These are phyloP conservation scores for Triadica sebifera DNA, from an alignment of 345 rosid genomes.

Conservation along the genomic window DNA sequence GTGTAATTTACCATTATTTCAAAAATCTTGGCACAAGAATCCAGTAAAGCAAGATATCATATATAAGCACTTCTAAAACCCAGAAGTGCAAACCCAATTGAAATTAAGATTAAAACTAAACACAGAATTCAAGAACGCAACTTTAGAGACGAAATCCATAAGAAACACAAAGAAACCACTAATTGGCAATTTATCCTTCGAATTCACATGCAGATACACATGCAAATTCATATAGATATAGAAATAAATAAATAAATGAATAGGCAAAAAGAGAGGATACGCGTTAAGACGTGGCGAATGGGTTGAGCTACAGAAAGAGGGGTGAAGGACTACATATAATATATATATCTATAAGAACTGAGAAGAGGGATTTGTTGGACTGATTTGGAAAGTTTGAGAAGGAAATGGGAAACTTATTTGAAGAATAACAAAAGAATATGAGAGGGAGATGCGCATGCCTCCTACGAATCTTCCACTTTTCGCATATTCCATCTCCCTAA, in stretches of 20 bases:
- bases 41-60: no score
- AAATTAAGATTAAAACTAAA: background rate
- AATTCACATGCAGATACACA: background rate
- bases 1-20: background rate
- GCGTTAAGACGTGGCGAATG: background rate
- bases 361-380: no score
- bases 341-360: background rate
- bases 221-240: background rate
- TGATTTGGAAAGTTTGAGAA: background rate
- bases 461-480: constrained; percentile 18
- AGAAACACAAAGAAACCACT: background rate
- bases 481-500: constrained; percentile 20
- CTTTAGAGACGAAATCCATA: background rate
- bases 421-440: constrained; percentile 2
- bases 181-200: background rate
- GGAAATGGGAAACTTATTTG: background rate
- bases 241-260: background rate
- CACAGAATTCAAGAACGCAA: background rate
- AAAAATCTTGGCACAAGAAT: background rate
- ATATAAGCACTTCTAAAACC: no score
- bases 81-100: background rate
- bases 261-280: background rate
- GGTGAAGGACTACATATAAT: no score
- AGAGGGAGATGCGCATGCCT: constrained; percentile 16
- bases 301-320: background rate